Base-by-base conservation (phyloP, 2,329 filamentous ascomycete genomes). In the Trematosphaeria pertusa region DNA sequence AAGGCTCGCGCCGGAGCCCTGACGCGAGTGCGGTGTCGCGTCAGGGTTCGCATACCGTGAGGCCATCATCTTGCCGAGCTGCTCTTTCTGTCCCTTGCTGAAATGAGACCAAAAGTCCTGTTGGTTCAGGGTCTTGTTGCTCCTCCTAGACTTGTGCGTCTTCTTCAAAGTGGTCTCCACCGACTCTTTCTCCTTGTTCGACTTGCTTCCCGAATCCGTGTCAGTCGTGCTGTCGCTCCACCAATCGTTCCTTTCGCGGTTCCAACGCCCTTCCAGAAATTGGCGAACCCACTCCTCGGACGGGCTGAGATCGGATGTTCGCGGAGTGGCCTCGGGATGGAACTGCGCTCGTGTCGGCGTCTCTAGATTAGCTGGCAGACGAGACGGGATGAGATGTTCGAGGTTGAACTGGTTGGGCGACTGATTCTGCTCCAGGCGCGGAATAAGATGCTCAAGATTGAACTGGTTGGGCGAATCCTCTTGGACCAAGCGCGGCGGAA, bases 241-340 rank as follows among this genome's bases (percentile, higher is more conserved):
- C 91, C 91, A 96, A 72, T 91, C 87, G 51, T 84, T 85, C 56
- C 84, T 83, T 67, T 94, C 89, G 22, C 81, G 83, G 58, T 85
- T 81, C 56, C 80, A 81, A 57, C 87, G 84, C 54, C 83, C 82
- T n/a, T 86, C 82, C n/a, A 89, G 86, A 65, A 92, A 90, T 52
- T 89, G 87, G 50, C 88, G 87, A 57, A 94, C 91, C 89, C 89
- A 93, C 76, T 91, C 88, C 70, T 92, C 87, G 43, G 92, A 81
- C 78, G 66, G 85, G 75, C 64, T 84, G 36, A 51, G 52, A 17
- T 56, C 58, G 20, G 54, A 54, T 11, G 62, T 58, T 15, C 61
- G 65, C 22, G 67, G 62, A 5, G 65, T 67, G 21, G 50, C 46
- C 22, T 56, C 58, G 5, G 62, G 54, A 18, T 46, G 39, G 18